Percentiles rank a stretch among this genome's conserved stretches.
Conservation (phyloP, 1,284 basidiomycete genomes). For the Cryptococcus sp. region DNA sequence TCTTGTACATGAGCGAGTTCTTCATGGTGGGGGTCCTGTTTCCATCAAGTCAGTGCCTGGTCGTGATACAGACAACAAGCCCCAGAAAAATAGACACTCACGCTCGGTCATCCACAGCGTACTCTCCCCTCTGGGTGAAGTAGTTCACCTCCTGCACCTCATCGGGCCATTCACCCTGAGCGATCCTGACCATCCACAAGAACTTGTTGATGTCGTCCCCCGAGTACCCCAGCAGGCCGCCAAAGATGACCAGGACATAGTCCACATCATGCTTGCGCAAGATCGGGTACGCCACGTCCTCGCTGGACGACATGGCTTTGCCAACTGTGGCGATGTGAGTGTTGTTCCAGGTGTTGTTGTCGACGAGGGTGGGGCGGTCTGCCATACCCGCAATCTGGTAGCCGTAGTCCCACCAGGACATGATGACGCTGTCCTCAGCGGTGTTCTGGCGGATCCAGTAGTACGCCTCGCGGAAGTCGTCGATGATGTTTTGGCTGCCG, state of each 20-base stretch:
- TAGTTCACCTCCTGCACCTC: slow-evolving; percentile 93
- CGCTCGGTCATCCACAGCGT: slow-evolving; percentile 85
- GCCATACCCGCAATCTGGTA: slow-evolving; percentile 99
- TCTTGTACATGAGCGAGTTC: slow-evolving; percentile 97
- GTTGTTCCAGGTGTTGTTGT: slow-evolving; percentile 99
- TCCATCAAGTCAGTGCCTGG: background rate
- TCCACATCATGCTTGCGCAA: slow-evolving; percentile 96
- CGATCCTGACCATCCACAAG: slow-evolving; percentile 97
- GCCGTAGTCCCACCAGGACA: slow-evolving; percentile 99
- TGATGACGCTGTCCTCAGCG: slow-evolving; percentile 81
- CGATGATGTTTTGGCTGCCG: slow-evolving; percentile 91
- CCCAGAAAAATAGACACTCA: slow-evolving; percentile 27
- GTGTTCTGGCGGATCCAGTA: slow-evolving; percentile 99
- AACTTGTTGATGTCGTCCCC: slow-evolving; percentile 99
- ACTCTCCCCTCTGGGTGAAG: slow-evolving; percentile 92
- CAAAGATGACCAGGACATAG: slow-evolving; percentile 97
- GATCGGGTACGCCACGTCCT: slow-evolving; percentile 96
- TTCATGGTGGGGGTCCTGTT: slow-evolving; percentile 73
- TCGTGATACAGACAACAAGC: background rate
- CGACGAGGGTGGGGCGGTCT: slow-evolving; percentile 76
- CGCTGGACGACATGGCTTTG: slow-evolving; percentile 91
- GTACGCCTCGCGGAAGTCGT: slow-evolving; percentile 99
- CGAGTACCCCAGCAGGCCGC: slow-evolving; percentile 92
- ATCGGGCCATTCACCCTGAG: slow-evolving; percentile 98
- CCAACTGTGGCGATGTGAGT: slow-evolving; percentile 97